Evolutionary conservation across 305 asterid genomes (phyloP).

Genomic region (Fraxinus platypoda): DNA sequence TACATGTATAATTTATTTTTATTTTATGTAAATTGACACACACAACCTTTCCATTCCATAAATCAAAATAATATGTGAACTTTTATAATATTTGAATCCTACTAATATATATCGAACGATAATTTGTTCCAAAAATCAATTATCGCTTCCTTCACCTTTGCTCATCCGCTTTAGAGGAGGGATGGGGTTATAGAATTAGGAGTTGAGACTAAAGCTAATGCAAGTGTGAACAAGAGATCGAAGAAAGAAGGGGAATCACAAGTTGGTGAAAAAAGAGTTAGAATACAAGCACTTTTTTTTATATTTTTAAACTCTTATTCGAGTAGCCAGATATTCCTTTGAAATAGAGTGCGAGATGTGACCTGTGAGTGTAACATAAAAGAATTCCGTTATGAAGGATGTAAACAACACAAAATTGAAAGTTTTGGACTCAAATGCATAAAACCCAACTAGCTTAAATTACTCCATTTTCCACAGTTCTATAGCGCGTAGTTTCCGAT

Average conservation of each 20-base stretch:
- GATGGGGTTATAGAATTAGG: background rate
- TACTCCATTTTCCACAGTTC: background rate
- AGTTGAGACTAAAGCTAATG: background rate
- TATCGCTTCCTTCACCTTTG: background rate
- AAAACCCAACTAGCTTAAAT: background rate
- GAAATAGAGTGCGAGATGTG: background rate
- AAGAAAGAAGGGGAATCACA: background rate
- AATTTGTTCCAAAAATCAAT: background rate
- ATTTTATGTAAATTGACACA: background rate
- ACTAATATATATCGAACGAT: background rate
- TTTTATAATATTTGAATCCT: background rate
- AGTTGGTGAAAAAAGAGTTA: background rate
- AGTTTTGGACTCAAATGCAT: background rate
- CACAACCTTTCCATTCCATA: background rate
- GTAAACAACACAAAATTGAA: background rate
- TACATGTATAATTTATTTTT: background rate
- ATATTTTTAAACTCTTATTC: background rate
- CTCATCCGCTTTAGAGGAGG: background rate
- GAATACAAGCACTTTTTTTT: background rate
- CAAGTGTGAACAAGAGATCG: background rate
- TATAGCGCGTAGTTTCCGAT: background rate
- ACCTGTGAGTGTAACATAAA: background rate
- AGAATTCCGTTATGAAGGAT: background rate
- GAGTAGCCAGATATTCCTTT: background rate
- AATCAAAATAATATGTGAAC: background rate